Base-by-base conservation (phyloP, 148 eudicot genomes). In the Fallopia convolvulus region DNA sequence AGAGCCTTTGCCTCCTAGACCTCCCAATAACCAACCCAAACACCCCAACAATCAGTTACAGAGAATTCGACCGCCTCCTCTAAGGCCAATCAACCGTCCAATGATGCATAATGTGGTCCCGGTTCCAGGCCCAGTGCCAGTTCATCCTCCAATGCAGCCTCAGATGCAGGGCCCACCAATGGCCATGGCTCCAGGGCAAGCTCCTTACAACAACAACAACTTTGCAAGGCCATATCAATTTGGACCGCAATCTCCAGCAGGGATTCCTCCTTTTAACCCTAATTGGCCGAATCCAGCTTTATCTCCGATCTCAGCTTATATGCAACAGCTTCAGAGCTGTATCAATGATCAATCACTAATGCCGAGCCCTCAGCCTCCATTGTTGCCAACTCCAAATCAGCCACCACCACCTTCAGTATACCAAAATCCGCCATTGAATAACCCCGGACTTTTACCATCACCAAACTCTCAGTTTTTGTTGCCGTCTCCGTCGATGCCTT, bases 241-340 rank as follows among this genome's bases (percentile, higher is more conserved):
- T 77, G 89, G 89, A 65, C 98, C 89, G 65, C 89, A 83, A 20
- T 81, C 89, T 1, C 88, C 93, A 0, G 33, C 84, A 63, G 82
- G 85, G 71, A 58, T 83, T 77, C 82, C 86, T 12, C 86, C 88
- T 2, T 75, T 72, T 8, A 81, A 80, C 75, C 82, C 75, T 8
- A 86, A 83, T 63, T 89, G 93, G 90, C 7, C 81, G 42, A 88
- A 83, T 80, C 86, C 91, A 0, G 90, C 96, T 3, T 82, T 92
- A 73, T 92, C 99, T 74, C 99, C 99, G 42, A 87, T 92, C 26
- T 91, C 99, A 2, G 89, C 88, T 8, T 92, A 89, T 76, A 87
- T 92, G 97, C 91, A 92, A 15, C 93, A 92, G 72, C 89, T 95
- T 83, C 94, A 92, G 42, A 86, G 83, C 79, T 92, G 91, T 42